Evolutionary conservation across 768 basidiomycete species (phyloP), one percentile per base, ranked within the genome.

Genomic region (Lentinula detonsa): DNA sequence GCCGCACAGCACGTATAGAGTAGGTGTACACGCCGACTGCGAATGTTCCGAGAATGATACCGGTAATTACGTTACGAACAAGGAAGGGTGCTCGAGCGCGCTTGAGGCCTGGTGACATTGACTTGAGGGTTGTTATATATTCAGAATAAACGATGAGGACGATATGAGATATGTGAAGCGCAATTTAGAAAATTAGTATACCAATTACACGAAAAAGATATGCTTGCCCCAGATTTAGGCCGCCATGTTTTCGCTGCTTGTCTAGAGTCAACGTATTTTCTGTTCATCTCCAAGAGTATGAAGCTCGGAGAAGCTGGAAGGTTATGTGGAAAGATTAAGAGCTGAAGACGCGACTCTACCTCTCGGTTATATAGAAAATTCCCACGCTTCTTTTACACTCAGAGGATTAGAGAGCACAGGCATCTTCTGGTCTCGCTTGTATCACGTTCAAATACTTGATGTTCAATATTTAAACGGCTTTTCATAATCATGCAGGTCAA

Each of bases 1-100:
- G 95, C 69, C 90, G 93, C 59, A 98, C 95, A 33, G 94, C 95
- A 34, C 85, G 84, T 69, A 98, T 96, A 16, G 94, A 95, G 75
- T 98, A 98, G 4, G 86, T 80, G 85, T 93, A 98, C 8, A 97
- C 86, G 31, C 87, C 89, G 13, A 85, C 81, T 33, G 85, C 87
- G 70, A 97, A 95, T 0, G 81, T 80, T 31, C 85, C 81, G 48
- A 98, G 80, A 2, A 78, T 68, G 49, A 86, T 64, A 7, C 95
- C 96, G 0, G 90, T 91, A 52, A 96, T 40, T 16, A 87, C 84
- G 71, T 98, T 98, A 65, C 81, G 82, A 43, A 89, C 43, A 35
- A 85, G 83, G 74, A 90, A 98, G 11, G 92, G 95, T 63, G 82
- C 84, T 18, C 96, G 86, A 3, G 96, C 96, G 60, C 96, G 90